These are phyloP conservation scores for Trypanosomatidae sp. DNA, from an alignment of 208 protist species.

Conservation along the genomic window DNA sequence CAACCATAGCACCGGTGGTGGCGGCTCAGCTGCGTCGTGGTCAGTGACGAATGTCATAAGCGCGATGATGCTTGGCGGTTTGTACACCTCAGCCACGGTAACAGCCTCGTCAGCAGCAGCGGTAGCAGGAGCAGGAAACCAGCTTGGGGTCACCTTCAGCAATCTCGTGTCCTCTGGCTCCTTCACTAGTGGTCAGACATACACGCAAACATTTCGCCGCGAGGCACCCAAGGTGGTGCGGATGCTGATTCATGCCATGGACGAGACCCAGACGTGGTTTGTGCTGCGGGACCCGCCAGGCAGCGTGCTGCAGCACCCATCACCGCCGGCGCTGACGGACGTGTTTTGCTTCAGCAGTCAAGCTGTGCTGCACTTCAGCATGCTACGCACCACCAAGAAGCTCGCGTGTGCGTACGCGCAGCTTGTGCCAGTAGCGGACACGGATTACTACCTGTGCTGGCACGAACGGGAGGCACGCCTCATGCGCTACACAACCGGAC, in stretches of 20 bases:
- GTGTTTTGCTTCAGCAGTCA: conserved; percentile 29
- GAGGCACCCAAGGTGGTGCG: conserved; percentile 61
- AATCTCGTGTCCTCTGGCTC: conserved; percentile 23
- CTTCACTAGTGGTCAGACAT: conserved; percentile 41
- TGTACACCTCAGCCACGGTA: conserved; percentile 16
- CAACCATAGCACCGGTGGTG: background rate
- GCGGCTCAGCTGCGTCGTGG: background rate
- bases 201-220: conserved; percentile 62
- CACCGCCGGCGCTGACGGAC: conserved; percentile 32
- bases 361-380: conserved; percentile 49
- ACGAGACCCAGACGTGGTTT: conserved; percentile 48
- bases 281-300: conserved; percentile 41
- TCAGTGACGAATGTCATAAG: conserved; percentile 9
- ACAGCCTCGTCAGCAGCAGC: background rate
- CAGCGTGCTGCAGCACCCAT: conserved; percentile 30
- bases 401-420: conserved; percentile 36
- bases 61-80: conserved; percentile 18
- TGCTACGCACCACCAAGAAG: conserved; percentile 29
- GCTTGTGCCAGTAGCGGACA: conserved; percentile 60
- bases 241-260: conserved; percentile 71
- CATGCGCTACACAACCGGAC: conserved; percentile 54
- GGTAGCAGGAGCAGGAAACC: conserved; percentile 1
- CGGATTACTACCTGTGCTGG: conserved; percentile 66
- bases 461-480: conserved; percentile 54
- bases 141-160: conserved; percentile 19